Evolutionary conservation across 2,329 filamentous ascomycete species (phyloP).

Genomic region (Lojkania enalia): DNA sequence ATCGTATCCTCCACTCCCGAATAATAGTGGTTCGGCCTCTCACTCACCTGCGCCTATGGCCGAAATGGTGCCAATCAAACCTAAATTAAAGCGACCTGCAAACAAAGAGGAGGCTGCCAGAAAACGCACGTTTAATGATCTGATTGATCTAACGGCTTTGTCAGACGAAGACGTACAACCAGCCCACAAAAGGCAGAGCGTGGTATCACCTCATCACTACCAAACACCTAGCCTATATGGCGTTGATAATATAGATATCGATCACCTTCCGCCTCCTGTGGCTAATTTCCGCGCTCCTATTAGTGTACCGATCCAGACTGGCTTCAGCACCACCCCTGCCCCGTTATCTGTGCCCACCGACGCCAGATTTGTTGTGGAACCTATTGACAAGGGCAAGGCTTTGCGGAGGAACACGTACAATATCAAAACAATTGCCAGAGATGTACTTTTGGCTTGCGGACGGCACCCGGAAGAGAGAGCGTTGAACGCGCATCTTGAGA

Average conservation of each 20-base stretch:
- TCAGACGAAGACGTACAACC: conserved; percentile 50
- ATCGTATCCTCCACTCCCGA: conserved; percentile 20
- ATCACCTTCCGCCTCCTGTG: conserved; percentile 14
- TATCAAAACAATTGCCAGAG: conserved; percentile 63
- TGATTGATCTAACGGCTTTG: conserved; percentile 56
- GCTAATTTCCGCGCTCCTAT: conserved; percentile 29
- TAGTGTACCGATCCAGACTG: conserved; percentile 10
- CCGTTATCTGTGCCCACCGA: conserved; percentile 16
- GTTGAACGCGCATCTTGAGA: conserved; percentile 63
- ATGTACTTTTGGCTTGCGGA: conserved; percentile 64
- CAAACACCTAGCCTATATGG: conserved; percentile 12
- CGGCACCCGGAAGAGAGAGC: conserved; percentile 62
- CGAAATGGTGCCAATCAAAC: conserved; percentile 35
- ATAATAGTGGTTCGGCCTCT: conserved; percentile 15
- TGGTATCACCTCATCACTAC: conserved; percentile 17
- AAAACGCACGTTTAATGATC: conserved; percentile 58
- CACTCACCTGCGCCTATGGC: conserved; percentile 30
- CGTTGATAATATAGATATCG: conserved; percentile 18
- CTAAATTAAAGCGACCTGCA: conserved; percentile 39
- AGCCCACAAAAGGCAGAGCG: conserved; percentile 36
- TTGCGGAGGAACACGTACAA: conserved; percentile 59
- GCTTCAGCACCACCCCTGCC: conserved; percentile 4
- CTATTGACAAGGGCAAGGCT: conserved; percentile 52
- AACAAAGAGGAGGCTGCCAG: conserved; percentile 60
- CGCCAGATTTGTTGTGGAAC: conserved; percentile 44